A percentile compares a stretch with the other conserved stretches of the same genome.
Evolutionary conservation across 805 yeast genomes (phyloP).

Genomic region (Ogataea haglerorum): DNA sequence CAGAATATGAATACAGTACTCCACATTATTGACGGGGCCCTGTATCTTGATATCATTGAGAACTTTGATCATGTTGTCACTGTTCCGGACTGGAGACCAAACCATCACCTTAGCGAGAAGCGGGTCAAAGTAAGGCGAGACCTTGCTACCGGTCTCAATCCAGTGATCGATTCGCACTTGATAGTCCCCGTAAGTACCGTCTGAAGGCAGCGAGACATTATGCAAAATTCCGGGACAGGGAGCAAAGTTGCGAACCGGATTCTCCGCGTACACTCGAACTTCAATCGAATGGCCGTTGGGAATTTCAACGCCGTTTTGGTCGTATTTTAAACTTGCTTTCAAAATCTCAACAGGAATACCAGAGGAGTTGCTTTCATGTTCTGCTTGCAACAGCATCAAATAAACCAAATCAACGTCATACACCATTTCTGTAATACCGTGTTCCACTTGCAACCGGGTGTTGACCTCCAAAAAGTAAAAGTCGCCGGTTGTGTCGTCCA

Average conservation of each 20-base stretch:
- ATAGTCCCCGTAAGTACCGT: constrained; percentile 12
- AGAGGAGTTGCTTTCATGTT: constrained; percentile 80
- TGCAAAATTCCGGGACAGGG: constrained; percentile 95
- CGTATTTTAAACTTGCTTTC: constrained; percentile 3
- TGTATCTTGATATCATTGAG: constrained; percentile 77
- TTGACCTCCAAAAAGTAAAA: constrained; percentile 94
- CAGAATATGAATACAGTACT: constrained; percentile 81
- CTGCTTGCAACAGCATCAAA: constrained; percentile 93
- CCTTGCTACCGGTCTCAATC: constrained; percentile 82
- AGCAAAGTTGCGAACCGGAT: constrained; percentile 89
- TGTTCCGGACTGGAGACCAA: constrained; percentile 82
- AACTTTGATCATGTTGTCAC: constrained; percentile 75
- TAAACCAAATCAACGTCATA: constrained; percentile 94
- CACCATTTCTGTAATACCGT: constrained; percentile 93
- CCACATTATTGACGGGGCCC: constrained; percentile 87
- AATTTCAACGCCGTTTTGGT: constrained; percentile 10
- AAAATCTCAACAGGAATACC: constrained; percentile 41
- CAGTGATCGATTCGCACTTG: constrained; percentile 95
- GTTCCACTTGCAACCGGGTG: constrained; percentile 96
- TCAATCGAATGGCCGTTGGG: constrained; percentile 91
- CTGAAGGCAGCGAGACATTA: constrained; percentile 71
- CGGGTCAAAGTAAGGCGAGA: constrained; percentile 94
- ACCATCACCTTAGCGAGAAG: constrained; percentile 95
- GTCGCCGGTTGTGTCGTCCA: constrained; percentile 78
- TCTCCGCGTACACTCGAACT: constrained; percentile 94